A percentile compares a stretch with the other conserved stretches of the same genome.
Evolutionary conservation across 2,329 filamentous ascomycete genomes (phyloP).

Genomic region (Hypoxylon sp.): DNA sequence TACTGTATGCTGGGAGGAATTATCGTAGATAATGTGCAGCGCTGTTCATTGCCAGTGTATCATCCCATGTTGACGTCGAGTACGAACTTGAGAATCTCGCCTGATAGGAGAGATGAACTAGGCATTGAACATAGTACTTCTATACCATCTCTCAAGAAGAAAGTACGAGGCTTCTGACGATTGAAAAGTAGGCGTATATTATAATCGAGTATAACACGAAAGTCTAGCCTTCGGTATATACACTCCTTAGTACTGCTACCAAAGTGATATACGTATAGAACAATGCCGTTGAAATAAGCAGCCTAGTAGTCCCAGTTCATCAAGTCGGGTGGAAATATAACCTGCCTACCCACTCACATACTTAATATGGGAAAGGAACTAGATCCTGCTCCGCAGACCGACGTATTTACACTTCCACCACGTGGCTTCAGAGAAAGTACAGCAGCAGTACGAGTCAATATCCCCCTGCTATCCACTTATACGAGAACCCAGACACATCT

Average conservation of each 20-base stretch:
- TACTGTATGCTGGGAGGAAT: neutral
- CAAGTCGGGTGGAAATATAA: neutral
- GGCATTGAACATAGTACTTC: no score
- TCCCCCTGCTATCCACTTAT: neutral
- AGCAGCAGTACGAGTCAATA: neutral
- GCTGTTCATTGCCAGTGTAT: neutral
- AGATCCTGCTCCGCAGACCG: neutral
- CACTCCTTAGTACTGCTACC: no score
- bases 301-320: neutral
- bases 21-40: neutral
- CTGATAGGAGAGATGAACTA: neutral
- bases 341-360: neutral
- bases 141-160: neutral
- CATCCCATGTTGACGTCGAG: neutral
- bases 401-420: neutral
- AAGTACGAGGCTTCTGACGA: neutral
- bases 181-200: neutral
- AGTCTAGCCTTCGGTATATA: no score
- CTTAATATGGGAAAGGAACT: neutral
- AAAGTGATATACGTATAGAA: no score
- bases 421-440: neutral
- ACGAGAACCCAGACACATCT: no score
- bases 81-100: neutral
- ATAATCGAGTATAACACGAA: neutral
- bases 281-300: neutral